Base-by-base conservation (phyloP, 2,329 filamentous ascomycete species). In the Colletotrichum cereale region DNA sequence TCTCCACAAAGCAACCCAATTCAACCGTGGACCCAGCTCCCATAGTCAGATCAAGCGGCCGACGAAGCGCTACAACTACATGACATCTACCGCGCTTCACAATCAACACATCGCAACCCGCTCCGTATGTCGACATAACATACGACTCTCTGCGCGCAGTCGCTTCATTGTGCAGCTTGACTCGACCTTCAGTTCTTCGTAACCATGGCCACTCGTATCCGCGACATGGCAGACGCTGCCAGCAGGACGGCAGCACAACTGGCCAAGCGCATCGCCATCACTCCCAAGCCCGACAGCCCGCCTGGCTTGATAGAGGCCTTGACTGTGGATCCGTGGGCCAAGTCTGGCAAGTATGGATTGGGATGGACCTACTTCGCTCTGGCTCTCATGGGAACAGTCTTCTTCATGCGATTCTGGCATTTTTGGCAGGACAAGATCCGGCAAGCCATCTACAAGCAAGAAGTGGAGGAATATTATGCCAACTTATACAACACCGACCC, bases 351-450 rank as follows among this genome's bases (percentile, higher is more conserved):
- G 84, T 97, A 98, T 83, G 94, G 88, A 2, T 83, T 94, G 62
- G 94, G 92, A 68, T 97, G 94, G 90, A 94, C 96, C 18, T 97
- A 97, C 81, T 97, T 97, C 77, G 91, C 92, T 63, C 81, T 97
- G 60, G 89, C 91, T 62, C 81, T 98, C 71, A 86, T 95, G 74
- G 87, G 88, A 36, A 77, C 89, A 65, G 90, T 95, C 5, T 83
- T 92, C 14, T 77, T 92, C 14, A 85, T 96, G 78, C 90, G 94
- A 75, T 87, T 93, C 78, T 97, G 95, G 86, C 93, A 97, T 81
- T 91, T 92, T 75, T 97, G 94, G 92, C 94, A 95, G 76, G 95
- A 98, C 84, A 97, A 96, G 84, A 94, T 97, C 75, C 90, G 95
- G 75, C 93, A 95, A 75, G 95, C 94, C 73, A 89, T 96, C 72